A percentile compares a stretch with the other conserved stretches of the same genome.
phyloP scores from a whole-genome alignment of 75 land plant genomes.

The Selaginella tamariscina region DNA sequence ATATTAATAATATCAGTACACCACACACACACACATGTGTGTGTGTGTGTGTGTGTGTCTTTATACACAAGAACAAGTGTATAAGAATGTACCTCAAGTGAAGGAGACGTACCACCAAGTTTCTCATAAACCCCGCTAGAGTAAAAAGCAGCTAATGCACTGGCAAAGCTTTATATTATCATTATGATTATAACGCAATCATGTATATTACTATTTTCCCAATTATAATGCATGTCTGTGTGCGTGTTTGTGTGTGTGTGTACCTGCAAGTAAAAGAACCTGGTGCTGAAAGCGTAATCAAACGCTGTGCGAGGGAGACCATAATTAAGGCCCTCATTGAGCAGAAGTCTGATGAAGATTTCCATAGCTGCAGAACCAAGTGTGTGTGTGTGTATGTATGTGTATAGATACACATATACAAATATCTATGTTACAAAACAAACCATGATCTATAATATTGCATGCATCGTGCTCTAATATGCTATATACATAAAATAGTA shows the following conservation, averaged over 20 bases:
- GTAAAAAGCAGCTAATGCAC: conserved; percentile 86
- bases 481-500: too few relatives aligned
- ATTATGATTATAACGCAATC: too few relatives aligned
- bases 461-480: too few relatives aligned
- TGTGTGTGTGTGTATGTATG: too few relatives aligned
- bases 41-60: background rate
- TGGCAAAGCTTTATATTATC: conserved; percentile 16
- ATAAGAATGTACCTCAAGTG: conserved; percentile 51
- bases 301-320: conserved; percentile 73
- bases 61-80: background rate
- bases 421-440: too few relatives aligned
- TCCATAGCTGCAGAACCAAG: conserved; percentile 85
- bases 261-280: conserved; percentile 68
- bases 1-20: background rate
- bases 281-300: conserved; percentile 44
- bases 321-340: conserved; percentile 72
- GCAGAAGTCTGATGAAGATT: conserved; percentile 64
- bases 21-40: background rate
- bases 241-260: too few relatives aligned
- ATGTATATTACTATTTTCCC: too few relatives aligned
- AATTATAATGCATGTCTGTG: too few relatives aligned
- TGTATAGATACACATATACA: too few relatives aligned
- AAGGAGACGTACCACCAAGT: conserved; percentile 53
- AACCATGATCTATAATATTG: too few relatives aligned
- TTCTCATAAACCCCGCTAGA: conserved; percentile 55